A percentile compares a stretch with the other conserved stretches of the same genome.
Conservation (phyloP, 768 basidiomycete species). For the Lactarius quietus region DNA sequence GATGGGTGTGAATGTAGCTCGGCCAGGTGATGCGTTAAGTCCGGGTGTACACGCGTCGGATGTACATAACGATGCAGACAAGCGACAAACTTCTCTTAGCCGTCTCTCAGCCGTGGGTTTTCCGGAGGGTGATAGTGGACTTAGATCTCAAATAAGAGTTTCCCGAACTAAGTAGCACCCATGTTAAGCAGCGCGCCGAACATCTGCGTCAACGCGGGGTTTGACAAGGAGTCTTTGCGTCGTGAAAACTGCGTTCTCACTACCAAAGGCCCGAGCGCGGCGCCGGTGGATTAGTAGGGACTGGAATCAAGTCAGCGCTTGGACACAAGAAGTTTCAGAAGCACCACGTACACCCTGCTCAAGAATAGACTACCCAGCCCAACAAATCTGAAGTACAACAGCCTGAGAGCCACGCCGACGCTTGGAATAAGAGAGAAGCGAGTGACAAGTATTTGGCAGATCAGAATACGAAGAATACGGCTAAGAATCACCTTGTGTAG, state of each 20-base stretch:
- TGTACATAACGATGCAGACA: not conserved
- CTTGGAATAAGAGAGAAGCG: not conserved
- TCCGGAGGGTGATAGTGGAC: not conserved
- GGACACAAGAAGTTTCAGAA: not conserved
- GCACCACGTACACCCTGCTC: not conserved
- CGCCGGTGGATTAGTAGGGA: not conserved
- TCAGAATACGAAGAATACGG: not conserved
- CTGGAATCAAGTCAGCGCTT: not conserved
- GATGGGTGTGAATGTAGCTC: not conserved
- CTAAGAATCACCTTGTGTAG: not conserved
- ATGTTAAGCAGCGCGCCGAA: not conserved
- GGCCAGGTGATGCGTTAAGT: not conserved
- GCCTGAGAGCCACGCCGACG: not conserved
- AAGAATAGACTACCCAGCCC: not conserved
- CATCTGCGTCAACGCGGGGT: not conserved
- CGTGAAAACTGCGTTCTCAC: not conserved
- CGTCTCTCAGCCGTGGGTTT: not conserved
- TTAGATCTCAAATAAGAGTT: too few species aligned
- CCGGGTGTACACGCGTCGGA: not conserved
- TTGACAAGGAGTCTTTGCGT: not conserved
- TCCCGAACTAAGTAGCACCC: too few species aligned
- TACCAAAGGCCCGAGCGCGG: not conserved
- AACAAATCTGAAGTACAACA: not conserved
- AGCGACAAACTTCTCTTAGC: not conserved
- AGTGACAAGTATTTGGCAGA: not conserved